phyloP scores from a whole-genome alignment of 768 basidiomycete species.

The Mycena venus region DNA sequence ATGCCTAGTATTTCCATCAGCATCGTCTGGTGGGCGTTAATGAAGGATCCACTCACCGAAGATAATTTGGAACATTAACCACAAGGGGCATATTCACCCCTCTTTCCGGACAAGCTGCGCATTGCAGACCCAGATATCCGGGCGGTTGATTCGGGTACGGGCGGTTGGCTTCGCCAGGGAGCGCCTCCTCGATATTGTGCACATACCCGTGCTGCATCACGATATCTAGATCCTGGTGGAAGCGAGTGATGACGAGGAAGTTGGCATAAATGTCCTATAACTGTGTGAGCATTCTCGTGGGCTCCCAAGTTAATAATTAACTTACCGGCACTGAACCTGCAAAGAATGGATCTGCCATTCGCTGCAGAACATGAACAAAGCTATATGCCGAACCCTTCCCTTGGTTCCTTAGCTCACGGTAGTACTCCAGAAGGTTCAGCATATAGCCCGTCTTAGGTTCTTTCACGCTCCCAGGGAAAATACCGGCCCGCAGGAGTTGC shows the following conservation, averaged over 20 bases:
- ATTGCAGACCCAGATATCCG: background rate
- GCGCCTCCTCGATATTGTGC: background rate
- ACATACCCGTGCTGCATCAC: constrained; percentile 2
- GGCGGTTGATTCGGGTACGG: constrained; percentile 13
- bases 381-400: constrained; percentile 17
- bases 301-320: background rate
- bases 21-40: background rate
- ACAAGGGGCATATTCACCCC: constrained; percentile 24
- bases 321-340: constrained; percentile 12
- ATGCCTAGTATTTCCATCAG: background rate
- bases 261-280: constrained; percentile 17
- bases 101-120: constrained; percentile 19
- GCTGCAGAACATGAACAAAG: constrained; percentile 25
- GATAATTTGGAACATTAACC: constrained; percentile 6
- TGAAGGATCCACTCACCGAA: background rate
- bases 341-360: constrained; percentile 15
- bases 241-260: constrained; percentile 7
- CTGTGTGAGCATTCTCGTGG: background rate
- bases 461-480: constrained; percentile 19
- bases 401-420: constrained; percentile 11
- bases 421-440: constrained; percentile 12
- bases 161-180: constrained; percentile 6
- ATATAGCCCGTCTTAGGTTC: constrained; percentile 26
- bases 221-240: constrained; percentile 1
- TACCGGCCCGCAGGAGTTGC: constrained; percentile 17